Evolutionary conservation across 1,284 basidiomycete genomes (phyloP).

Genomic region (Heterobasidion annosum): DNA sequence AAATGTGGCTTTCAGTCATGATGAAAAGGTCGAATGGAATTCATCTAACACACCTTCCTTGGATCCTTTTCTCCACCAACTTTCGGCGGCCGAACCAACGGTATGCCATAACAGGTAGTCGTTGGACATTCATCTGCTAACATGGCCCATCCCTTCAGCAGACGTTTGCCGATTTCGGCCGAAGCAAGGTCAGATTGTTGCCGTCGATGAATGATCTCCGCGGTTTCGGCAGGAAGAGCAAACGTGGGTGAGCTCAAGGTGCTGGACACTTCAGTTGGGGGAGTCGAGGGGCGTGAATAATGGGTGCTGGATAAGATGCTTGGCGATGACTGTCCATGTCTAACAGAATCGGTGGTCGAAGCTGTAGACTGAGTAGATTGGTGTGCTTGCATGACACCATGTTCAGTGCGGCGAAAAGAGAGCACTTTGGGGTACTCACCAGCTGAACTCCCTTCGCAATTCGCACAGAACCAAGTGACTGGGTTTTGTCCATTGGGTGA

Average conservation of each 20-base stretch:
- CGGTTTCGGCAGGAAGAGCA: slow-evolving; percentile 49
- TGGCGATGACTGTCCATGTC: slow-evolving; percentile 24
- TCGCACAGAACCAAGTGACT: slow-evolving; percentile 46
- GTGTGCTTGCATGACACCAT: not conserved
- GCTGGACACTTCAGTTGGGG: slow-evolving; percentile 63
- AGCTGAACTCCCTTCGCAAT: slow-evolving; percentile 32
- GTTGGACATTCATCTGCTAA: slow-evolving; percentile 74
- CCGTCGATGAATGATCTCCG: slow-evolving; percentile 53
- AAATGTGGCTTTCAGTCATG: not conserved
- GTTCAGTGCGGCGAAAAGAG: not conserved
- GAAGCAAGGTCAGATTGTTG: slow-evolving; percentile 76
- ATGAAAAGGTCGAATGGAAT: not conserved
- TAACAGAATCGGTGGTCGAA: slow-evolving; percentile 6
- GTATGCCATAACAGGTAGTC: slow-evolving; percentile 57
- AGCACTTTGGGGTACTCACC: not conserved
- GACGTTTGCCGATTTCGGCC: slow-evolving; percentile 62
- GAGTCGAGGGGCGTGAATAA: slow-evolving; percentile 56
- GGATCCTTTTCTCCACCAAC: slow-evolving; percentile 48
- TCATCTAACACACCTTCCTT: slow-evolving; percentile 40
- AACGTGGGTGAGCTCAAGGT: slow-evolving; percentile 52
- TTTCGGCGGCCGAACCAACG: slow-evolving; percentile 67
- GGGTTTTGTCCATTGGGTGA: slow-evolving; percentile 48
- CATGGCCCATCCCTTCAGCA: slow-evolving; percentile 80
- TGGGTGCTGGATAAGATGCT: slow-evolving; percentile 39
- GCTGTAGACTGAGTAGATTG: slow-evolving; percentile 1